phyloP scores from a whole-genome alignment of 2,329 filamentous ascomycete species.

The Colletotrichum liaoningense region DNA sequence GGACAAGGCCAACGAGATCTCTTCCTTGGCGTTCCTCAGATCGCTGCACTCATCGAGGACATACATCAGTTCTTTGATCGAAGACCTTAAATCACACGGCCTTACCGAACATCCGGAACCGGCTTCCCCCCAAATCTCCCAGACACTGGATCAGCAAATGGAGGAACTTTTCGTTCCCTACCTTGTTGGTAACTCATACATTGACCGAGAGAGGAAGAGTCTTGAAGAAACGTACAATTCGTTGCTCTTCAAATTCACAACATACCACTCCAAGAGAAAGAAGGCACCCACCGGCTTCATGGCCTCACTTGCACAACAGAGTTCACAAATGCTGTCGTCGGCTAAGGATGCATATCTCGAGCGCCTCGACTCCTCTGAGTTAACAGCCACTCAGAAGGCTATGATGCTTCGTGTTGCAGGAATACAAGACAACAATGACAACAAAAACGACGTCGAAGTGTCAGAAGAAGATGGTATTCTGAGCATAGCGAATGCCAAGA shows the following conservation, averaged over 20 bases:
- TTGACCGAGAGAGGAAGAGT: slow-evolving; percentile 75
- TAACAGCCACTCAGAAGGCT: slow-evolving; percentile 87
- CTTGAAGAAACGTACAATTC: slow-evolving; percentile 89
- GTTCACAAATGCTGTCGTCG: slow-evolving; percentile 87
- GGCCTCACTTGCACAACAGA: slow-evolving; percentile 88
- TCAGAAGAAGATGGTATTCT: slow-evolving; percentile 89
- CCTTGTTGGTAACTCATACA: slow-evolving; percentile 76
- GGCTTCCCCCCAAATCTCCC: slow-evolving; percentile 85
- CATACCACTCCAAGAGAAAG: slow-evolving; percentile 90
- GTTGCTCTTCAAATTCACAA: slow-evolving; percentile 93
- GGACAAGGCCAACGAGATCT: slow-evolving; percentile 92
- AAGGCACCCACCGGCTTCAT: slow-evolving; percentile 94
- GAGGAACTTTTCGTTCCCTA: slow-evolving; percentile 83
- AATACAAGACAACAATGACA: slow-evolving; percentile 78
- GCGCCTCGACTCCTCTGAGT: slow-evolving; percentile 86
- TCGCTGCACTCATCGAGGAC: slow-evolving; percentile 90
- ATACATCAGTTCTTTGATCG: slow-evolving; percentile 88
- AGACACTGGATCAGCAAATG: slow-evolving; percentile 78
- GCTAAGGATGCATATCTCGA: slow-evolving; percentile 94
- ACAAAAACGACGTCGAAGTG: slow-evolving; percentile 89
- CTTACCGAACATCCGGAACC: slow-evolving; percentile 95
- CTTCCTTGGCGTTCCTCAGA: slow-evolving; percentile 89
- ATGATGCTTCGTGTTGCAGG: slow-evolving; percentile 93
- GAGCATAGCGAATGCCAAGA: slow-evolving; percentile 88
- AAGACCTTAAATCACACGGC: slow-evolving; percentile 94